These are phyloP conservation scores for Bocquillonia castaneifolia DNA, from an alignment of 441 rosid genomes.

Conservation along the genomic window DNA sequence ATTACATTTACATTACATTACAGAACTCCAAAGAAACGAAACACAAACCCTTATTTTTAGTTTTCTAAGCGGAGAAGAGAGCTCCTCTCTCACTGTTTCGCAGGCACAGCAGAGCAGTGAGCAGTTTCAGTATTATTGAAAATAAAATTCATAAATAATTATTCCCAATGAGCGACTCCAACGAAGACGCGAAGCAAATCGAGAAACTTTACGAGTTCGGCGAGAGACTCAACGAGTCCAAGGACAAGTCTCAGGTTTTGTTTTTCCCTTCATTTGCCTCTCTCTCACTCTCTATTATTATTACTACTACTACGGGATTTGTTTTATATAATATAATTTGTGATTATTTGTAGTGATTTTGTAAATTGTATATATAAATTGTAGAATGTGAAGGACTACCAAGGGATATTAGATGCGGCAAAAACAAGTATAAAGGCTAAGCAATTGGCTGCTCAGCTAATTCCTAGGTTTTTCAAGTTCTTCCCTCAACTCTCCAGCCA, in stretches of 20 bases:
- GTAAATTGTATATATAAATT: neutral
- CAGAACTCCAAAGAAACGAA: too few relatives aligned
- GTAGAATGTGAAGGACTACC: slow-evolving; percentile 77
- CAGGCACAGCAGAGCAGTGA: too few relatives aligned
- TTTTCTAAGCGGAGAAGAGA: too few relatives aligned
- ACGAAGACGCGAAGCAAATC: slow-evolving; percentile 69
- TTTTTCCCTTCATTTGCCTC: neutral
- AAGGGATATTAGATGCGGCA: slow-evolving; percentile 75
- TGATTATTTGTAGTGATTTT: neutral
- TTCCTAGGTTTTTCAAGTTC: slow-evolving; percentile 94
- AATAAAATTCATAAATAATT: too few relatives aligned
- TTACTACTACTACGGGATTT: too few relatives aligned
- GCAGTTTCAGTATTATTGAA: too few relatives aligned
- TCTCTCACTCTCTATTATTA: neutral
- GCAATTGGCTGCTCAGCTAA: slow-evolving; percentile 97
- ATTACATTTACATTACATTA: too few relatives aligned
- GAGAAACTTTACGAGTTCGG: slow-evolving; percentile 96
- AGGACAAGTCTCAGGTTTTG: slow-evolving; percentile 84
- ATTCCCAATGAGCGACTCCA: slow-evolving; percentile 48
- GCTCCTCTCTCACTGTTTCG: too few relatives aligned
- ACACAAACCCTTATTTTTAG: too few relatives aligned
- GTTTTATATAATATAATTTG: slow-evolving; percentile 1
- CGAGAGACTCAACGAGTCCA: slow-evolving; percentile 84
- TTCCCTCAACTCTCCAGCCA: slow-evolving; percentile 66
- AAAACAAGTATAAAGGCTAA: slow-evolving; percentile 77